A percentile compares a stretch with the other conserved stretches of the same genome.
These are phyloP conservation scores for Pseudogymnoascus sp. DNA, from an alignment of 2,329 filamentous ascomycete species.

Conservation along the genomic window DNA sequence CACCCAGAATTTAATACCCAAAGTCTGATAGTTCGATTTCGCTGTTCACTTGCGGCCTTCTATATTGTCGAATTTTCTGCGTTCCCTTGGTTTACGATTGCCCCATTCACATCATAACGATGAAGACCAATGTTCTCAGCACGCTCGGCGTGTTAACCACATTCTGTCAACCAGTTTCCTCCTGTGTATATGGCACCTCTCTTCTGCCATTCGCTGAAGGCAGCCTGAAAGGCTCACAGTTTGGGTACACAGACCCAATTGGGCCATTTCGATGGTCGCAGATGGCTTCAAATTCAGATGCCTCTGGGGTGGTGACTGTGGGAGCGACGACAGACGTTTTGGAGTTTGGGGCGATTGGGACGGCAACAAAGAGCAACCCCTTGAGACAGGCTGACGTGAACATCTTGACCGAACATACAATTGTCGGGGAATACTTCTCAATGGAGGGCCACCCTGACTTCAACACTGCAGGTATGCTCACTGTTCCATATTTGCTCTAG, in stretches of 20 bases:
- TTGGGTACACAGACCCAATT: not conserved
- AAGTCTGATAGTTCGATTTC: not conserved
- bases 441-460: not conserved
- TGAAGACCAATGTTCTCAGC: not conserved
- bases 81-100: not conserved
- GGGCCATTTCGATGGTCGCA: not conserved
- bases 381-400: not conserved
- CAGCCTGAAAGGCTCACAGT: not conserved
- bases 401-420: not conserved
- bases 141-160: conserved; percentile 4
- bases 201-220: not conserved
- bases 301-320: not conserved
- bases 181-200: not conserved
- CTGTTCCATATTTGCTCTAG: not conserved
- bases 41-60: not conserved
- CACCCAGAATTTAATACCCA: not conserved
- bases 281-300: not conserved
- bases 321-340: not conserved
- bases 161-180: not conserved
- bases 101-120: not conserved
- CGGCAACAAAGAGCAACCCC: not conserved
- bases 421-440: not conserved
- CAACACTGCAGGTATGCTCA: not conserved
- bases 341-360: not conserved
- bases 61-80: not conserved